Evolutionary conservation across 2,329 filamentous ascomycete genomes (phyloP).

Genomic region (Diaporthe nobilis): DNA sequence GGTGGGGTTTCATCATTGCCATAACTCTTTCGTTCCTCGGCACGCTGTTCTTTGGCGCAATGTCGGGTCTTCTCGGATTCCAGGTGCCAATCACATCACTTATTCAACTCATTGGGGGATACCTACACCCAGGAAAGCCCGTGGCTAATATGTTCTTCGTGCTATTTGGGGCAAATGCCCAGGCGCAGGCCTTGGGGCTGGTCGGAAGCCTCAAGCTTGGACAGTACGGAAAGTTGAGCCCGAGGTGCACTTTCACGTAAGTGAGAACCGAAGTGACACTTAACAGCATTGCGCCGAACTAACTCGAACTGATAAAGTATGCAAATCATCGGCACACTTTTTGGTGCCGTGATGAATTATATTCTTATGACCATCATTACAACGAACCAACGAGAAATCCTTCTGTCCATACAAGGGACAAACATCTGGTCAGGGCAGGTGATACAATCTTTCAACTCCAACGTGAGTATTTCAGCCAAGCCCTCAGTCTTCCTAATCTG

Average conservation of each 20-base stretch:
- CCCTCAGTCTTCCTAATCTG: too few species aligned
- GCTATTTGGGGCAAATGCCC: slow-evolving; percentile 52
- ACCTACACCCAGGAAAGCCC: slow-evolving; percentile 57
- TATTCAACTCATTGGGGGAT: slow-evolving; percentile 64
- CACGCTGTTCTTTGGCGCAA: slow-evolving; percentile 57
- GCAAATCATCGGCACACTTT: slow-evolving; percentile 57
- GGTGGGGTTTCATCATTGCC: slow-evolving; percentile 59
- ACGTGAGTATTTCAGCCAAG: slow-evolving; percentile 39
- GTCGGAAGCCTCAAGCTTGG: slow-evolving; percentile 55
- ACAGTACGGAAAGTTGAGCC: slow-evolving; percentile 55
- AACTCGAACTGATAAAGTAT: slow-evolving; percentile 40
- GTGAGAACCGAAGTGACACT: neutral
- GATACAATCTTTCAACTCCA: slow-evolving; percentile 62
- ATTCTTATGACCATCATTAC: slow-evolving; percentile 62
- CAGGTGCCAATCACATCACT: slow-evolving; percentile 53
- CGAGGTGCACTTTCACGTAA: slow-evolving; percentile 58
- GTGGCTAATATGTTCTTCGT: slow-evolving; percentile 62
- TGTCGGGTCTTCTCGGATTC: slow-evolving; percentile 56
- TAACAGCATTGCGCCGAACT: neutral
- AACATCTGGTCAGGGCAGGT: slow-evolving; percentile 64
- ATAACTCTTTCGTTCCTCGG: slow-evolving; percentile 53
- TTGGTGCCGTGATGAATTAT: slow-evolving; percentile 61
- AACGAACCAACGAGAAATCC: slow-evolving; percentile 56
- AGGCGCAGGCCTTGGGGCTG: slow-evolving; percentile 51
- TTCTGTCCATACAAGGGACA: slow-evolving; percentile 57